Evolutionary conservation across 352 stramenopile species (phyloP), one percentile per base, ranked within the genome.

Genomic region (Phytophthora idaei): DNA sequence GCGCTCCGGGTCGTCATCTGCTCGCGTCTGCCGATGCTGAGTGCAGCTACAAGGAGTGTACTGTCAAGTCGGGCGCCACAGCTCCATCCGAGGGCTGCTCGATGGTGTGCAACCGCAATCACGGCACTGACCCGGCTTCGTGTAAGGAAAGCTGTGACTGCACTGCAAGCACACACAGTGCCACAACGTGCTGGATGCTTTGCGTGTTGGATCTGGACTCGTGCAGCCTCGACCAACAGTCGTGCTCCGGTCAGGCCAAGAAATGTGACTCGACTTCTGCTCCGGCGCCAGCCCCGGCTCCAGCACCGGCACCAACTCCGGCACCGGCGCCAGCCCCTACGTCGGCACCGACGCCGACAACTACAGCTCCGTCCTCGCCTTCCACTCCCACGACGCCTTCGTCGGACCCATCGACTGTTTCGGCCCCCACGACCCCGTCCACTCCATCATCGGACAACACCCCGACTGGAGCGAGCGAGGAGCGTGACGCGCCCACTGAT

Each of bases 121-220:
- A 85, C 59, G 25, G 27, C 5, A 71, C 57, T 1, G 78, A 83
- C 34, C 27, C 62, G 0, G 44, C 47, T 15, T 27, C 32, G 3
- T 87, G 78, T 15, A 37, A 55, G 0, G 48, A 61, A 4, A 71
- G 48, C 27, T 84, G 78, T 51, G 36, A 52, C 8, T 83, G 76
- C 45, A 51, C 61, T 8, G 39, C 28, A 1, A 76, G 70, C 51
- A 15, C 66, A 1, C 55, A 76, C 54, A 66, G 67, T 9, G 74
- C 57, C 14, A 75, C 67, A 0, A 71, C 55, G 9, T 88, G 79
- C 58, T 88, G 79, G 79, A 82, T 88, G 74, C 56, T 88, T 15
- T 88, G 79, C 21, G 80, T 88, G 5, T 32, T 67, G 37, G 64
- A 82, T 29, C 27, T 85, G 36, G 63, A 82, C 48, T 58, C 56